phyloP scores from a whole-genome alignment of 2,329 filamentous ascomycete species.

The Stagonosporopsis cucurbitacearum region DNA sequence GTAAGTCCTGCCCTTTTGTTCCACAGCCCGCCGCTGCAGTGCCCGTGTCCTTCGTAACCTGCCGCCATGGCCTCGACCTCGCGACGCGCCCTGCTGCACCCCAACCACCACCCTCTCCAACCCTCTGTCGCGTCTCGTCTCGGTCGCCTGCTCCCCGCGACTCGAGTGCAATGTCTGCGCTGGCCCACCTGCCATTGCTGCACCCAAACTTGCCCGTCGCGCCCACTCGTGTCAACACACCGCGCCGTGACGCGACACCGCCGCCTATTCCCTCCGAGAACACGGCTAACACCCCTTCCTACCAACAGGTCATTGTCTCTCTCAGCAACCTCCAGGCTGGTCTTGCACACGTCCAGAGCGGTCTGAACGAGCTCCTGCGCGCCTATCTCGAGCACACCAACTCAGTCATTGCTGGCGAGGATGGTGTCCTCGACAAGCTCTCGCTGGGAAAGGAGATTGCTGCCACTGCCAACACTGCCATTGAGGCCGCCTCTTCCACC shows the following conservation, averaged over 20 bases:
- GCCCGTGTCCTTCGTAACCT: conserved; percentile 6
- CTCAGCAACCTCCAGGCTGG: conserved; percentile 76
- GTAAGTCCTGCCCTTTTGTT: conserved; percentile 62
- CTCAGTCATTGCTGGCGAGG: conserved; percentile 66
- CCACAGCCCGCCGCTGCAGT: conserved; percentile 7
- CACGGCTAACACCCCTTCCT: conserved; percentile 13
- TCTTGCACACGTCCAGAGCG: conserved; percentile 49
- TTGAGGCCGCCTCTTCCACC: conserved; percentile 36
- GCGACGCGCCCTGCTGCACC: conserved; percentile 6
- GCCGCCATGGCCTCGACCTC: not conserved
- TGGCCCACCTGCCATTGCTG: conserved; percentile 13
- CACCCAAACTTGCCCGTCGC: conserved; percentile 3
- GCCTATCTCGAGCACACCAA: conserved; percentile 91
- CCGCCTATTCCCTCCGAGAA: not conserved
- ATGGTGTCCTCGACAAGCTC: conserved; percentile 49
- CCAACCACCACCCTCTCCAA: conserved; percentile 7
- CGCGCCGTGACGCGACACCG: conserved; percentile 12
- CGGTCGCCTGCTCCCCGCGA: conserved; percentile 38
- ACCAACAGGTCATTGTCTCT: conserved; percentile 72
- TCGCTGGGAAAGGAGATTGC: conserved; percentile 53
- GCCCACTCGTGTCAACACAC: not conserved
- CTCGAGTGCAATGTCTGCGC: conserved; percentile 17
- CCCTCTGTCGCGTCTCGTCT: conserved; percentile 6
- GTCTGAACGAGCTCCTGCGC: conserved; percentile 78
- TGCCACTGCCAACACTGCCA: conserved; percentile 35